These are phyloP conservation scores for Aspergillus candidus DNA, from an alignment of 2,329 filamentous ascomycete species.

Conservation along the genomic window DNA sequence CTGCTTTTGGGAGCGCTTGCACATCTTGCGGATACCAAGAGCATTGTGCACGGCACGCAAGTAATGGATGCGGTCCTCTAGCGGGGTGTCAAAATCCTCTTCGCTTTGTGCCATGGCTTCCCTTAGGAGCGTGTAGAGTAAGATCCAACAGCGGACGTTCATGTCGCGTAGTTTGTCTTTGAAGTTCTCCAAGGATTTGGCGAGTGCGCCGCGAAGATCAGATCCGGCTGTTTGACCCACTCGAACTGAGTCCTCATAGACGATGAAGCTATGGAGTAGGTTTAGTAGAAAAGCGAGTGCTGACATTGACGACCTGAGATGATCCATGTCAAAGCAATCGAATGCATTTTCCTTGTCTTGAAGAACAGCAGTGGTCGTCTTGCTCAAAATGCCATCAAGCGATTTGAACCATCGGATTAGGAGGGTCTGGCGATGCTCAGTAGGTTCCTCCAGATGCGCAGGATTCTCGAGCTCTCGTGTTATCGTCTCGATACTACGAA, in stretches of 20 bases:
- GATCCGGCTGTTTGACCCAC: slow-evolving; percentile 64
- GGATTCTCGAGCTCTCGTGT: slow-evolving; percentile 61
- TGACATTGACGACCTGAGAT: slow-evolving; percentile 65
- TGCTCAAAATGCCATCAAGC: slow-evolving; percentile 68
- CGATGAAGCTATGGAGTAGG: slow-evolving; percentile 69
- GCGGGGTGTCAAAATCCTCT: slow-evolving; percentile 57
- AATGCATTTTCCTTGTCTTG: slow-evolving; percentile 62
- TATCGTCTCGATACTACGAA: slow-evolving; percentile 81
- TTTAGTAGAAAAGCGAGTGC: slow-evolving; percentile 66
- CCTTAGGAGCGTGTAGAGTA: slow-evolving; percentile 75
- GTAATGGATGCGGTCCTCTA: slow-evolving; percentile 71
- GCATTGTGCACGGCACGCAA: slow-evolving; percentile 77
- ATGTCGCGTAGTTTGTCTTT: slow-evolving; percentile 74
- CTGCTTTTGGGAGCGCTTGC: slow-evolving; percentile 76
- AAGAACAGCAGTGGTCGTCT: slow-evolving; percentile 62
- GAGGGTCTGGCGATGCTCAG: slow-evolving; percentile 60
- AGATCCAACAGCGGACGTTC: slow-evolving; percentile 79
- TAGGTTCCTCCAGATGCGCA: slow-evolving; percentile 50
- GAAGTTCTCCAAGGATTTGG: slow-evolving; percentile 42
- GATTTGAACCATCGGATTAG: slow-evolving; percentile 73
- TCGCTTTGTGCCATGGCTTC: slow-evolving; percentile 64
- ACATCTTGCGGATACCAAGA: slow-evolving; percentile 76
- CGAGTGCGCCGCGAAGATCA: slow-evolving; percentile 46
- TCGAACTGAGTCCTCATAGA: slow-evolving; percentile 80
- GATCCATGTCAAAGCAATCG: slow-evolving; percentile 75